A percentile compares a stretch with the other conserved stretches of the same genome.
Conservation (phyloP, 78 protist genomes). For the Capsaspora owczarzaki region DNA sequence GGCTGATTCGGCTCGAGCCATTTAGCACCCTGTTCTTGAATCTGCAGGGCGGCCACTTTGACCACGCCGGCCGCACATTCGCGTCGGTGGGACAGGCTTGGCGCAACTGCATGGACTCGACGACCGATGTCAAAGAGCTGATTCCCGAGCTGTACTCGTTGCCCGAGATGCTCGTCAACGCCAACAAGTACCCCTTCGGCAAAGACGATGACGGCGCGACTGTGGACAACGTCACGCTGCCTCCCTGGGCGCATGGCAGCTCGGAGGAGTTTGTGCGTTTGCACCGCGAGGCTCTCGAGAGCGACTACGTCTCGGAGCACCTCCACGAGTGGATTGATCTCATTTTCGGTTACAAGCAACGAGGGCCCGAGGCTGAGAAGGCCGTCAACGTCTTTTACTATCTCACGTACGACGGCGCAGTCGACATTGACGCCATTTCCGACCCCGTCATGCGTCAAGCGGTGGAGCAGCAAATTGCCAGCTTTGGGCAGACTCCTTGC, state of each 20-base stretch:
- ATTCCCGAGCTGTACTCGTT: conserved; percentile 84
- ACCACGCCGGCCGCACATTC: conserved; percentile 93
- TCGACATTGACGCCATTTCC: conserved; percentile 45
- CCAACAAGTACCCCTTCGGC: conserved; percentile 67
- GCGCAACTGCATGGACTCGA: conserved; percentile 23
- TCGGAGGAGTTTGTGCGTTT: conserved; percentile 71
- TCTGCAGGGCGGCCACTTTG: conserved; percentile 86
- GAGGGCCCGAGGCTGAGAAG: conserved; percentile 74
- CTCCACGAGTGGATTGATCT: conserved; percentile 93
- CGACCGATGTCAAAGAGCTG: conserved; percentile 85
- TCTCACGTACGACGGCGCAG: conserved; percentile 75
- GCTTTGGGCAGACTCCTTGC: conserved; percentile 96
- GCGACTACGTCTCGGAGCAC: conserved; percentile 70
- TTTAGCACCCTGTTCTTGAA: conserved; percentile 51
- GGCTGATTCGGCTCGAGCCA: conserved; percentile 90
- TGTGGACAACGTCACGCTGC: conserved; percentile 76
- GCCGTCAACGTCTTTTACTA: conserved; percentile 81
- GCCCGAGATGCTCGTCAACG: conserved; percentile 76
- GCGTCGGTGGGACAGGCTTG: conserved; percentile 58
- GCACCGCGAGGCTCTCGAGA: conserved; percentile 82
- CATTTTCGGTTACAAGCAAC: conserved; percentile 85
- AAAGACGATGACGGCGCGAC: conserved; percentile 27
- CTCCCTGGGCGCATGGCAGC: conserved; percentile 87
- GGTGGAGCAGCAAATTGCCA: conserved; percentile 60
- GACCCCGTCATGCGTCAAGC: conserved; percentile 37